phyloP scores from a whole-genome alignment of 306 rosid genomes.

The Quercus aquifolioides region DNA sequence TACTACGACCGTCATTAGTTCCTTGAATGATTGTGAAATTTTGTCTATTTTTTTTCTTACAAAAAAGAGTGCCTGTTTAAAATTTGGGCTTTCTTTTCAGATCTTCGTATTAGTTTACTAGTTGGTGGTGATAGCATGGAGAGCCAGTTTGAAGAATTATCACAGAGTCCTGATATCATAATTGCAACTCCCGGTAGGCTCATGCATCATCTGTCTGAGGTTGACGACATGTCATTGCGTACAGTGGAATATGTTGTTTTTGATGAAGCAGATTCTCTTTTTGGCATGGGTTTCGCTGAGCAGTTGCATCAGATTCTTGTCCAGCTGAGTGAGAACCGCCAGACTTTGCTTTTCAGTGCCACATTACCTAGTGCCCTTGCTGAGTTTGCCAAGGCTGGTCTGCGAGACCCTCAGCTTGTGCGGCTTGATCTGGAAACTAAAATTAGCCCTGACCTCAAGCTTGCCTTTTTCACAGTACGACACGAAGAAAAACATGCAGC shows the following conservation, averaged over 20 bases:
- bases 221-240: slow-evolving; percentile 82
- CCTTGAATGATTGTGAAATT: not conserved
- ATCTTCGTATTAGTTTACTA: slow-evolving; percentile 77
- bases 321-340: slow-evolving; percentile 81
- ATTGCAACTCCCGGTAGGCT: slow-evolving; percentile 98
- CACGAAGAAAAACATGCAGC: slow-evolving; percentile 85
- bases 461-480: slow-evolving; percentile 66
- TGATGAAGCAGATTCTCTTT: slow-evolving; percentile 84
- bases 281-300: slow-evolving; percentile 88
- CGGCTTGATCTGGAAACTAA: slow-evolving; percentile 84
- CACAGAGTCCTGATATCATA: slow-evolving; percentile 80
- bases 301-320: slow-evolving; percentile 77
- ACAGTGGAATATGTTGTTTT: slow-evolving; percentile 87
- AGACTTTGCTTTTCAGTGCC: slow-evolving; percentile 91
- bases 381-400: slow-evolving; percentile 94
- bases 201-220: slow-evolving; percentile 88
- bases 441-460: slow-evolving; percentile 92
- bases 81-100: slow-evolving; percentile 28
- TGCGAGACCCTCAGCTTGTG: slow-evolving; percentile 84
- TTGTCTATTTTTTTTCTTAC: not conserved
- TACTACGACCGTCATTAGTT: not conserved
- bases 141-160: slow-evolving; percentile 77
- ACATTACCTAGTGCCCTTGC: slow-evolving; percentile 92
- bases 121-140: slow-evolving; percentile 99
- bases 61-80: not conserved